A percentile compares a stretch with the other conserved stretches of the same genome.
Conservation (phyloP, 495 filamentous ascomycete genomes). For the Aspergillus carlsbadensis region DNA sequence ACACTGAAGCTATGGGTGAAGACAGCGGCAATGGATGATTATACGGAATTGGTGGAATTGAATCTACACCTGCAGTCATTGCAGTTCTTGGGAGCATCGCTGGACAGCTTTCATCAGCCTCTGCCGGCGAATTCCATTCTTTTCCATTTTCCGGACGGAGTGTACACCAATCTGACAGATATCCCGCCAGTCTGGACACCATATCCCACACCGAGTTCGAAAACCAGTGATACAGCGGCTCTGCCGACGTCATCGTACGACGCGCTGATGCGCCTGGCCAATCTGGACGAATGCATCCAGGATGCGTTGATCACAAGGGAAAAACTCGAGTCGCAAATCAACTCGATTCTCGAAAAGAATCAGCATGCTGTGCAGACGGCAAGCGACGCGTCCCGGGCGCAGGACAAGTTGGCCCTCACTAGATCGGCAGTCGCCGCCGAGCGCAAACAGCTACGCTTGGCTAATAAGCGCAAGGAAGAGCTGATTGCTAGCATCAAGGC, state of each 20-base stretch:
- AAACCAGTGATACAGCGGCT: constrained; percentile 31
- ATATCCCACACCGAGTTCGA: constrained; percentile 14
- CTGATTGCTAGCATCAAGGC: constrained; percentile 63
- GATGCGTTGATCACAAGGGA: constrained; percentile 81
- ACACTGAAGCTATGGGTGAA: constrained; percentile 78
- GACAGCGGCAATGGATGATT: constrained; percentile 53
- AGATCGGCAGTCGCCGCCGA: constrained; percentile 61
- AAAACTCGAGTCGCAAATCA: constrained; percentile 74
- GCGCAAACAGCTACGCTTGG: constrained; percentile 60
- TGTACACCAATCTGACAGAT: constrained; percentile 74
- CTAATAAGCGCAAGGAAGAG: constrained; percentile 58
- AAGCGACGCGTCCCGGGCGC: constrained; percentile 58
- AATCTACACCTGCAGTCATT: constrained; percentile 67
- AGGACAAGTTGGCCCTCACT: constrained; percentile 60
- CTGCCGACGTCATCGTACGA: constrained; percentile 82
- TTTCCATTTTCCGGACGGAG: constrained; percentile 84
- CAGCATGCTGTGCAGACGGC: constrained; percentile 38
- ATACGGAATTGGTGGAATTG: constrained; percentile 69
- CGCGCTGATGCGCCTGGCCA: constrained; percentile 82
- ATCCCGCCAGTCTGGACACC: constrained; percentile 46
- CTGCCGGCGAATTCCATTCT: constrained; percentile 82
- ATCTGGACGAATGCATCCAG: constrained; percentile 87
- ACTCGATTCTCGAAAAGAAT: constrained; percentile 61
- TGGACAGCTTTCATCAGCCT: constrained; percentile 73
- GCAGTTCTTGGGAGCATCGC: constrained; percentile 74